phyloP scores from a whole-genome alignment of 345 rosid genomes.

The Bretschneidera sinensis region DNA sequence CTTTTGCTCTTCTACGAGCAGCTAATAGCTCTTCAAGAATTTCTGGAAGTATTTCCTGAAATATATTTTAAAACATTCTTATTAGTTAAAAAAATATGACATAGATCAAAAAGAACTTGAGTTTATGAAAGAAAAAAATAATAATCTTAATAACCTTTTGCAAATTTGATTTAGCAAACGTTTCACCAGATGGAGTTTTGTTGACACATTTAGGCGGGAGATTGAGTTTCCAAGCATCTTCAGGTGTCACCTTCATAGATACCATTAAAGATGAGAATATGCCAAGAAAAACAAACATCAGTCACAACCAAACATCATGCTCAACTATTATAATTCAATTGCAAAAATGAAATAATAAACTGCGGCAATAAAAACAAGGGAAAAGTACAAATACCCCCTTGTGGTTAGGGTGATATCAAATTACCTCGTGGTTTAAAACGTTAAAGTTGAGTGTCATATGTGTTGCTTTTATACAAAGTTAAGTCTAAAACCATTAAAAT shows the following conservation, averaged over 20 bases:
- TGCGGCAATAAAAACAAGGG: no score
- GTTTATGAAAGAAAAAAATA: neutral
- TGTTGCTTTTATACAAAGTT: no score
- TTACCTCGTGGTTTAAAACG: no score
- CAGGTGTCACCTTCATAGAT: conserved; percentile 70
- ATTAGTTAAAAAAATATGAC: conserved; percentile 7
- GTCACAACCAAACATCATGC: neutral
- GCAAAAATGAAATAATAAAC: no score
- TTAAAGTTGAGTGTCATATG: no score
- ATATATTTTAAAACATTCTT: conserved; percentile 12
- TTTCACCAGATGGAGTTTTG: conserved; percentile 93
- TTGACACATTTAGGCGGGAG: conserved; percentile 77
- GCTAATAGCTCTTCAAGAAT: conserved; percentile 88
- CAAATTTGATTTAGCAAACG: conserved; percentile 76
- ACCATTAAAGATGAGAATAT: conserved; percentile 19
- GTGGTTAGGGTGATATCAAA: no score
- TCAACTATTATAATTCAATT: neutral
- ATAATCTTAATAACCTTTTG: conserved; percentile 53
- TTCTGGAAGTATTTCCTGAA: conserved; percentile 97
- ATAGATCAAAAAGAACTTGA: neutral
- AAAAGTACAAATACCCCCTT: no score
- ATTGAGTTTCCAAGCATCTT: conserved; percentile 76
- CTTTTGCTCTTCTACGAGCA: conserved; percentile 97
- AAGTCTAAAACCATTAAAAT: no score
- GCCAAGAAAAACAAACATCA: conserved; percentile 8